Evolutionary conservation across 768 basidiomycete genomes (phyloP).

Genomic region (Dioszegia hungarica): DNA sequence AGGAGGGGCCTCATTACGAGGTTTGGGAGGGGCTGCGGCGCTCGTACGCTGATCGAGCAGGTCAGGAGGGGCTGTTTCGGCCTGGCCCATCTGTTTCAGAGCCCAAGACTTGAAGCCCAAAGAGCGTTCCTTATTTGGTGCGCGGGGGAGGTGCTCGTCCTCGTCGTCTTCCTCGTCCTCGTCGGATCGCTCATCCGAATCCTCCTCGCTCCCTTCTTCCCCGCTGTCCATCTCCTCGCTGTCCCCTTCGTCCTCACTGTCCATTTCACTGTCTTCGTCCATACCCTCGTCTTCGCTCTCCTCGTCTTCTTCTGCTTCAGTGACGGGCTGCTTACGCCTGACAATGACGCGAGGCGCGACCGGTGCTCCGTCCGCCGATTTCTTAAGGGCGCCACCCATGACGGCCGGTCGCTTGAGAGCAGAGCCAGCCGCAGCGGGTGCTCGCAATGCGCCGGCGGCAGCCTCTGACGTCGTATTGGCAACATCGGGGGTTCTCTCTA

Average conservation of each 20-base stretch:
- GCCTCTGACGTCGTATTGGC: background rate
- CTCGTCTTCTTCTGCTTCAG: conserved; percentile 27
- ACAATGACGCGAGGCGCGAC: conserved; percentile 54
- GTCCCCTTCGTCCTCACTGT: conserved; percentile 27
- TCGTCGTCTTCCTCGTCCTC: conserved; percentile 24
- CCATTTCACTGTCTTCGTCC: conserved; percentile 5
- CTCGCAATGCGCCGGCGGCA: background rate
- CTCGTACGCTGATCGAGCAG: conserved; percentile 62
- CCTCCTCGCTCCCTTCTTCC: conserved; percentile 13
- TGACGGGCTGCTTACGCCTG: conserved; percentile 20
- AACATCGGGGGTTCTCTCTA: too few relatives aligned
- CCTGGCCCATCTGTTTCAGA: conserved; percentile 61
- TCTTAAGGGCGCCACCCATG: conserved; percentile 53
- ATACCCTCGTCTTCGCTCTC: conserved; percentile 7
- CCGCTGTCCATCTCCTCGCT: conserved; percentile 30
- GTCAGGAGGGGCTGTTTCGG: conserved; percentile 11
- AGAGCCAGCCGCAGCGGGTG: background rate
- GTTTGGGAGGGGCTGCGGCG: conserved; percentile 53
- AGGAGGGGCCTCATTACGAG: conserved; percentile 50
- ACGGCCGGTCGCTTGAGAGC: background rate
- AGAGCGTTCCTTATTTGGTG: conserved; percentile 37
- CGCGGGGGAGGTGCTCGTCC: conserved; percentile 4
- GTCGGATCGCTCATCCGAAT: conserved; percentile 21
- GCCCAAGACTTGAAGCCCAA: conserved; percentile 86
- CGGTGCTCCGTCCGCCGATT: conserved; percentile 62